Evolutionary conservation across 768 basidiomycete species (phyloP).

Genomic region (Collybia nuda): DNA sequence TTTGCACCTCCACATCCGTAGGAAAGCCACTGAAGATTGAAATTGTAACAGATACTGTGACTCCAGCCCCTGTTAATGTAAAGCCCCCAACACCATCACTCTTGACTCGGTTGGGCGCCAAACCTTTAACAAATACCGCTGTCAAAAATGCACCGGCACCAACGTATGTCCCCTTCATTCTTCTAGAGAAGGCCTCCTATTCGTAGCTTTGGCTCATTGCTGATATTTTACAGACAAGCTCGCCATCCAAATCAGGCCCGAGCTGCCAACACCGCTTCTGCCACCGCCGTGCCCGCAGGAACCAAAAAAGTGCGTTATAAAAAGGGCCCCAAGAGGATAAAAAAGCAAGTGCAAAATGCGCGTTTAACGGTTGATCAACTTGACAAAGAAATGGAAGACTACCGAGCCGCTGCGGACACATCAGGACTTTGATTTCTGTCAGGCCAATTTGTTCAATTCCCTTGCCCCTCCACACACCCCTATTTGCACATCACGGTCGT

Average conservation of each 20-base stretch:
- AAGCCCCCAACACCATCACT: conserved; percentile 22
- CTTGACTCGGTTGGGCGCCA: conserved; percentile 25
- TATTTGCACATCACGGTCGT: background rate
- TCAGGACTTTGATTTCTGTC: conserved; percentile 3
- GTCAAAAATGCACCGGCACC: conserved; percentile 9
- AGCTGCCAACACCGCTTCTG: conserved; percentile 12
- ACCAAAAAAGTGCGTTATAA: conserved; percentile 49
- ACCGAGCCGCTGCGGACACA: conserved; percentile 46
- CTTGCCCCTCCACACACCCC: background rate
- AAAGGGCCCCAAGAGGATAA: conserved; percentile 75
- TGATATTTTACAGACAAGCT: conserved; percentile 5
- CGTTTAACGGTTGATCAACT: conserved; percentile 53
- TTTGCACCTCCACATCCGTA: conserved; percentile 19
- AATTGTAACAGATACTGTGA: conserved; percentile 49
- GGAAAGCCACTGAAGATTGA: conserved; percentile 70
- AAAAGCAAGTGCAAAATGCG: conserved; percentile 40
- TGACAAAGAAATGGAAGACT: conserved; percentile 82
- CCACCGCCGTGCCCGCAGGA: conserved; percentile 25
- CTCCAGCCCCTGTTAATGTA: conserved; percentile 14
- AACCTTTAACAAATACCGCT: conserved; percentile 3
- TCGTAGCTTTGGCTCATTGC: background rate
- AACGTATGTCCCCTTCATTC: conserved; percentile 13
- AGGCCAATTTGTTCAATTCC: background rate
- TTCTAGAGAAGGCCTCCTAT: background rate
- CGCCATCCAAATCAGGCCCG: conserved; percentile 5